These are phyloP conservation scores for Linum trigynum DNA, from an alignment of 345 rosid genomes.

Conservation along the genomic window DNA sequence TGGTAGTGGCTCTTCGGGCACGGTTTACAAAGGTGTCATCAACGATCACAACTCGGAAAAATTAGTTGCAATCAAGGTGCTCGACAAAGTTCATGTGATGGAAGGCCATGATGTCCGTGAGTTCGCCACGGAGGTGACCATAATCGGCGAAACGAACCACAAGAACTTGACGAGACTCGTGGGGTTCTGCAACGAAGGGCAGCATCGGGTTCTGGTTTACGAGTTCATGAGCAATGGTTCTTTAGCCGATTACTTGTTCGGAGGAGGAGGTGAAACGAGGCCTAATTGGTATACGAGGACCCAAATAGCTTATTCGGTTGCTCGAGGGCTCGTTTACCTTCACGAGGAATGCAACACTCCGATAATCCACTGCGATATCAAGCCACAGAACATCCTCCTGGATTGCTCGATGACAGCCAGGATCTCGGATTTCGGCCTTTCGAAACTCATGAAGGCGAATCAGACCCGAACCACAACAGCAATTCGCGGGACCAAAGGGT, in stretches of 20 bases:
- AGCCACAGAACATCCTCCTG: not conserved
- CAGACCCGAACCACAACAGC: not conserved
- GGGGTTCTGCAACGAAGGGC: conserved; percentile 34
- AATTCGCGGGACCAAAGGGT: not conserved
- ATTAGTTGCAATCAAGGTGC: conserved; percentile 30
- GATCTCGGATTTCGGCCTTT: not conserved
- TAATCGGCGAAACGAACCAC: conserved; percentile 28
- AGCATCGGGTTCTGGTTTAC: conserved; percentile 22
- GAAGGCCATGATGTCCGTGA: conserved; percentile 15
- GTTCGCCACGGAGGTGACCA: conserved; percentile 27
- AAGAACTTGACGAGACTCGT: conserved; percentile 31
- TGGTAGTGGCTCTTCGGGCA: conserved; percentile 36
- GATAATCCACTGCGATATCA: not conserved
- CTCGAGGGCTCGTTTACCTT: not conserved
- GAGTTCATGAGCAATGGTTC: conserved; percentile 32
- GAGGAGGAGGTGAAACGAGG: conserved; percentile 10
- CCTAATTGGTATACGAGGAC: conserved; percentile 22
- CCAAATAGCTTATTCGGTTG: conserved; percentile 1
- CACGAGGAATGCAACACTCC: not conserved
- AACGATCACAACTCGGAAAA: not conserved
- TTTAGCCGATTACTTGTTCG: conserved; percentile 20
- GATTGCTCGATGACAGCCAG: not conserved
- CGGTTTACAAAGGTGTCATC: conserved; percentile 29
- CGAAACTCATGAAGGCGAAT: not conserved
- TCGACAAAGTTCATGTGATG: conserved; percentile 9